These are phyloP conservation scores for Trichoderma orchidacearum DNA, from an alignment of 495 filamentous ascomycete species.

Conservation along the genomic window DNA sequence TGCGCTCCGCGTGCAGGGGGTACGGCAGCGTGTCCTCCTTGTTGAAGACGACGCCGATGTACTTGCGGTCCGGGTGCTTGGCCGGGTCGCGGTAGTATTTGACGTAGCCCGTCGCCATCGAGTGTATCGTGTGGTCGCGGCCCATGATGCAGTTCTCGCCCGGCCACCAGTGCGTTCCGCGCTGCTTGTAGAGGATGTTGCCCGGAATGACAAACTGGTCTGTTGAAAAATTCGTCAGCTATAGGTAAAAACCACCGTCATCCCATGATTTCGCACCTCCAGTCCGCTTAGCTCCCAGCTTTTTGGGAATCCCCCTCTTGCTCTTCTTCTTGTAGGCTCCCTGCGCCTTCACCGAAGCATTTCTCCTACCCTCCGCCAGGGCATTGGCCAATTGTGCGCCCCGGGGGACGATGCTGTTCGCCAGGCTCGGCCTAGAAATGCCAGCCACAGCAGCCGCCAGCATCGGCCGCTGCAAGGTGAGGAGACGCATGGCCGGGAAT, in stretches of 20 bases:
- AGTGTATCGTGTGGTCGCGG: slow-evolving; percentile 95
- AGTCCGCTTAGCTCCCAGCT: slow-evolving; percentile 85
- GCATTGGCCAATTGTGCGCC: slow-evolving; percentile 7
- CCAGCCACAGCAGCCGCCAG: slow-evolving; percentile 25
- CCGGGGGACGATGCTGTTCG: neutral
- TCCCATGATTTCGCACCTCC: too few relatives aligned
- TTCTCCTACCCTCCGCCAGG: slow-evolving; percentile 37
- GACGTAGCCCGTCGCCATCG: slow-evolving; percentile 72
- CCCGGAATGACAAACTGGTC: slow-evolving; percentile 85
- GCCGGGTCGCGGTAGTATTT: slow-evolving; percentile 86
- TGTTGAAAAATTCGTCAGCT: slow-evolving; percentile 13
- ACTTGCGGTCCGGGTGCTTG: slow-evolving; percentile 67
- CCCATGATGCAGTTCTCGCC: slow-evolving; percentile 91
- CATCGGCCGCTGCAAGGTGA: slow-evolving; percentile 38
- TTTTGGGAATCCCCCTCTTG: slow-evolving; percentile 81
- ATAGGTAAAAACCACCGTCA: too few relatives aligned
- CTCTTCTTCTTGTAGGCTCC: slow-evolving; percentile 70
- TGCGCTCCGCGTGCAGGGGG: slow-evolving; percentile 50
- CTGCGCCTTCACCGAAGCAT: slow-evolving; percentile 78
- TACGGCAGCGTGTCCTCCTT: slow-evolving; percentile 61
- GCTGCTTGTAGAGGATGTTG: slow-evolving; percentile 96
- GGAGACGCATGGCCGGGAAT: slow-evolving; percentile 28
- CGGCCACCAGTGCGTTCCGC: slow-evolving; percentile 85
- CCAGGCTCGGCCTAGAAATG: slow-evolving; percentile 11
- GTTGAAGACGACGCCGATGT: slow-evolving; percentile 82